Evolutionary conservation across 2,329 filamentous ascomycete genomes (phyloP).

Genomic region (Botrytis fragariae): DNA sequence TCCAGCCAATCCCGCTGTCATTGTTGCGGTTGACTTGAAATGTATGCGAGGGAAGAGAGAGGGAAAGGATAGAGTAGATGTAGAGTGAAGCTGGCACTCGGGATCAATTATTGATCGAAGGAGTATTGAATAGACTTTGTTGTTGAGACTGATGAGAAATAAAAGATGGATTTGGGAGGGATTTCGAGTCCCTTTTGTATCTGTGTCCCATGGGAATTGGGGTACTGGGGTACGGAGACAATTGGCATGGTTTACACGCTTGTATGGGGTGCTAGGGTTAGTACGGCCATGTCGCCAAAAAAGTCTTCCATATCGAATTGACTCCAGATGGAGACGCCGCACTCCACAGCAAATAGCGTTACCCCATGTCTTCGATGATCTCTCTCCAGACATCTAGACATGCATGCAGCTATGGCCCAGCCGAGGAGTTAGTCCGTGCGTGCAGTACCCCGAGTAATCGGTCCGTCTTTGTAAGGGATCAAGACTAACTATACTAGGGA

Average conservation of each 20-base stretch:
- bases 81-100: neutral
- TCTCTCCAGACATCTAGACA: constrained; percentile 5
- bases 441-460: constrained; percentile 16
- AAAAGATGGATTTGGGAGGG: neutral
- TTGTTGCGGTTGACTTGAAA: constrained; percentile 1
- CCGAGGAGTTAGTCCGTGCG: constrained; percentile 6
- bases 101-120: neutral
- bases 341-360: constrained; percentile 4
- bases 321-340: constrained; percentile 17
- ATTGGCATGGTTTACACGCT: neutral
- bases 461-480: constrained; percentile 13
- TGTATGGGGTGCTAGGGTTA: neutral
- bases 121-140: neutral
- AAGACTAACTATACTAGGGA: neutral
- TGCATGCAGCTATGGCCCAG: neutral
- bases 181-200: constrained; percentile 17
- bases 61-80: neutral
- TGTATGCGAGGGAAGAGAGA: neutral
- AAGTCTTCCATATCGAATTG: neutral
- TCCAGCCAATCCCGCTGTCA: constrained; percentile 18
- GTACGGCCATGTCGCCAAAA: neutral
- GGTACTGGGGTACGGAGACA: neutral
- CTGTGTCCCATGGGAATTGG: neutral
- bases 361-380: constrained; percentile 16
- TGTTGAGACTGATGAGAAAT: neutral